Evolutionary conservation across 129 eudicot genomes (phyloP).

Genomic region (Ambrosia artemisiifolia): DNA sequence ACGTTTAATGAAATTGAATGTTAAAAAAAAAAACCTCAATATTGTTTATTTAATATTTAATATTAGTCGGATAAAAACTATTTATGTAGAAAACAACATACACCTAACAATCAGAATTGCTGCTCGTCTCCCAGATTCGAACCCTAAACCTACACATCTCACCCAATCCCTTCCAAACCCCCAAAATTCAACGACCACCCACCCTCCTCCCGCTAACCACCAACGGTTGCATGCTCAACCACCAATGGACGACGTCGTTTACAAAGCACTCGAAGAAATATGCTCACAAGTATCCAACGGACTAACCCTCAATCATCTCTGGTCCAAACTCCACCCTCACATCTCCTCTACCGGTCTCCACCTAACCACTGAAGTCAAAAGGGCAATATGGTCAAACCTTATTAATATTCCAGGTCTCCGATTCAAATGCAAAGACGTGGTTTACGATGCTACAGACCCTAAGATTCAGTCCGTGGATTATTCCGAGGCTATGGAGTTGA

Average conservation of each 20-base stretch:
- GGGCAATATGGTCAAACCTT: slow-evolving; percentile 66
- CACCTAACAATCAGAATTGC: background rate
- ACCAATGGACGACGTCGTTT: slow-evolving; percentile 58
- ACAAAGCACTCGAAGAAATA: slow-evolving; percentile 70
- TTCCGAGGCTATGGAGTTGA: slow-evolving; percentile 51
- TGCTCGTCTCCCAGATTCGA: background rate
- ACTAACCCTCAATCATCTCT: slow-evolving; percentile 41
- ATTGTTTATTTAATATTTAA: no score
- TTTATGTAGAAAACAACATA: background rate
- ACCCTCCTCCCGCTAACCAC: background rate
- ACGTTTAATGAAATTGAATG: no score
- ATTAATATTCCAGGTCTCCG: slow-evolving; percentile 47
- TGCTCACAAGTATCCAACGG: slow-evolving; percentile 60
- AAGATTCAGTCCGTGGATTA: slow-evolving; percentile 37
- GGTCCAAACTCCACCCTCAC: slow-evolving; percentile 47
- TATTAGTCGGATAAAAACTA: no score
- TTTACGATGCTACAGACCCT: slow-evolving; percentile 27
- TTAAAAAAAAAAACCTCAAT: no score
- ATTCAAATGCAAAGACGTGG: slow-evolving; percentile 35
- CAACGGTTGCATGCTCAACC: slow-evolving; percentile 27
- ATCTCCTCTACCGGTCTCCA: slow-evolving; percentile 45
- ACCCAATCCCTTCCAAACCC: background rate
- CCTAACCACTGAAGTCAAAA: slow-evolving; percentile 52
- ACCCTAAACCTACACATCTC: slow-evolving; percentile 7
- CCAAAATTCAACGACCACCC: background rate